Base-by-base conservation (phyloP, 495 filamentous ascomycete genomes). In the Penicillium nucicola region DNA sequence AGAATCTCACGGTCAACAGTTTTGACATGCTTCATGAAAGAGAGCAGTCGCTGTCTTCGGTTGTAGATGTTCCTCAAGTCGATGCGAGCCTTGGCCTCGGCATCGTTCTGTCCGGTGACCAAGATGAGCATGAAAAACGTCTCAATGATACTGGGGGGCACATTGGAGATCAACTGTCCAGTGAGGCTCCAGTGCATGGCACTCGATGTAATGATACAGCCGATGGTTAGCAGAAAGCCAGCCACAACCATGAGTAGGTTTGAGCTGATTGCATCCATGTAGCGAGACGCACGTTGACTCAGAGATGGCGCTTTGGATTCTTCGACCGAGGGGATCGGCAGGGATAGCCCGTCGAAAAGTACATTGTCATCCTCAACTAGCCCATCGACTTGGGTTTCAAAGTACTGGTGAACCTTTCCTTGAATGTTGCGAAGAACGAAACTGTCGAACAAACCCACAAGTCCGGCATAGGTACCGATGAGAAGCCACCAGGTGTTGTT, bases 391-490 rank as follows among this genome's bases (percentile, higher is more conserved):
- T n/a, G n/a, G n/a, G n/a, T n/a, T n/a, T n/a, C n/a, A n/a, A n/a
- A n/a, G 40, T 72, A 58, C 11, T 46, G n/a, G 18, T 55, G 52
- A 1, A 69, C 53, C 15, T 62, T 62, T 19, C 49, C 48, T 51
- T 74, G 65, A 19, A 74, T 44, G 42, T 71, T 72, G 8, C 69
- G 62, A 7, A 72, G 56, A 8, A 70, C 65, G 39, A 74, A 72
- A 15, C 65, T 64, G 47, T 72, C 67, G 17, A 69, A 56, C 43
- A 72, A 59, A 10, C 71, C 67, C 31, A 72, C 55, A 8, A 74
- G 58, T 4, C 71, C 71, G 0, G 71, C 67, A 50, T 69, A 74
- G 4, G 69, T 74, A 14, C 71, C 71, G 51, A 71, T 71, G 34
- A 72, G 57, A 0, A 74, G 55, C 66, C 64, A 70, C 71, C 71